These are phyloP conservation scores for Gleditsia sinensis DNA, from an alignment of 306 rosid genomes.

Conservation along the genomic window DNA sequence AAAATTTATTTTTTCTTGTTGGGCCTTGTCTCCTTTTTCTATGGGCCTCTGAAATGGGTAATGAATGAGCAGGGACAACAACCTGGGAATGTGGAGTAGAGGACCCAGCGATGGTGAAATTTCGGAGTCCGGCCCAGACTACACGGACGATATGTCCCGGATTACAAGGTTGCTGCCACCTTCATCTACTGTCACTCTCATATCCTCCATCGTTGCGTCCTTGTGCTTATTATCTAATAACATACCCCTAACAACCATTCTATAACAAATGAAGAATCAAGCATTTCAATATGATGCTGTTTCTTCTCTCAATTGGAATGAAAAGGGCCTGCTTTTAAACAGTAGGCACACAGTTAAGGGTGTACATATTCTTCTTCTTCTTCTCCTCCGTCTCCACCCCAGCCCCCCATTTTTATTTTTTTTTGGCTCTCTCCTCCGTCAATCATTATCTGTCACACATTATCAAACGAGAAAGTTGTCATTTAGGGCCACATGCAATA, in stretches of 20 bases:
- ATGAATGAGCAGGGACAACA: constrained; percentile 43
- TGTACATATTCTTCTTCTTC: constrained; percentile 26
- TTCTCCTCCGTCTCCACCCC: not conserved
- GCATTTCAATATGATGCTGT: constrained; percentile 29
- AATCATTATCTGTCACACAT: not conserved
- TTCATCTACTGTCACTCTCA: not conserved
- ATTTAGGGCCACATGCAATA: too few relatives aligned
- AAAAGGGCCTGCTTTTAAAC: constrained; percentile 26
- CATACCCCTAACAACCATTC: constrained; percentile 8
- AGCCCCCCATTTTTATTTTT: not conserved
- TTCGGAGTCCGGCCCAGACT: constrained; percentile 5
- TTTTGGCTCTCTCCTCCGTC: too few relatives aligned
- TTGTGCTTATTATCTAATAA: constrained; percentile 14
- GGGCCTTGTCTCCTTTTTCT: not conserved
- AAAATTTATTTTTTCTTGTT: not conserved
- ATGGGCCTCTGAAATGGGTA: not conserved
- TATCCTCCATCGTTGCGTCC: not conserved
- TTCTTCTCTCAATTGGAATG: constrained; percentile 34
- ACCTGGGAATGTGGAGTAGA: constrained; percentile 52
- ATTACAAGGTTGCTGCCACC: not conserved
- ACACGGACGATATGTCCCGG: constrained; percentile 43
- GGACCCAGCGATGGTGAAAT: constrained; percentile 33
- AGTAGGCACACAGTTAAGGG: constrained; percentile 28
- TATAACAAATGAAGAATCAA: constrained; percentile 24
- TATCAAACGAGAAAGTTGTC: not conserved